phyloP scores from a whole-genome alignment of 495 filamentous ascomycete species.

The Talaromyces wortmannii region DNA sequence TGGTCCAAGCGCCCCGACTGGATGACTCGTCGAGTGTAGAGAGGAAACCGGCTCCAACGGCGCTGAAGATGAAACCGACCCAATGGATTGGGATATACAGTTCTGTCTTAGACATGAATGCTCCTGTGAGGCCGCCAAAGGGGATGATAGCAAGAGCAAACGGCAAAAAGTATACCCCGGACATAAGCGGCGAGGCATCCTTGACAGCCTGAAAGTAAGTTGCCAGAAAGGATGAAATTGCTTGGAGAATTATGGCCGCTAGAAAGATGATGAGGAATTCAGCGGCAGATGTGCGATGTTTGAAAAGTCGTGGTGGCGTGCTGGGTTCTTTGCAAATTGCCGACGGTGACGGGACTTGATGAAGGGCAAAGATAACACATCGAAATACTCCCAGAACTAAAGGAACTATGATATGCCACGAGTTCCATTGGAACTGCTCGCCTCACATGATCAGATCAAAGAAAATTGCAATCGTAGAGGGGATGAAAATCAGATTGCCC shows the following conservation, averaged over 20 bases:
- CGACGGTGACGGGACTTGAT: background rate
- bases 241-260: slow-evolving; percentile 37
- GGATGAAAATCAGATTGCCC: slow-evolving; percentile 17
- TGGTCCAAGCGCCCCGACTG: slow-evolving; percentile 11
- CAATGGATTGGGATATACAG: slow-evolving; percentile 47
- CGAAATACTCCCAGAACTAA: slow-evolving; percentile 33
- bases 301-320: slow-evolving; percentile 64
- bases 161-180: slow-evolving; percentile 67
- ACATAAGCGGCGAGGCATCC: slow-evolving; percentile 54
- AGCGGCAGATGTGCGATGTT: slow-evolving; percentile 35
- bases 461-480: slow-evolving; percentile 5
- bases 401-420: slow-evolving; percentile 52
- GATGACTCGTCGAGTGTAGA: slow-evolving; percentile 43
- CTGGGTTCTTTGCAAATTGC: slow-evolving; percentile 39
- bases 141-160: slow-evolving; percentile 56
- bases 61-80: slow-evolving; percentile 48
- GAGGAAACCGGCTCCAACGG: slow-evolving; percentile 58
- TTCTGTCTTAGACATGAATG: slow-evolving; percentile 45
- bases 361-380: slow-evolving; percentile 13
- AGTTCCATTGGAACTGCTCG: slow-evolving; percentile 56
- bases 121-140: slow-evolving; percentile 35
- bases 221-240: slow-evolving; percentile 40
- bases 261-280: slow-evolving; percentile 23
- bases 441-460: slow-evolving; percentile 48
- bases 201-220: slow-evolving; percentile 52